phyloP scores from a whole-genome alignment of 352 stramenopile species.

The Phytopythium aichiense region DNA sequence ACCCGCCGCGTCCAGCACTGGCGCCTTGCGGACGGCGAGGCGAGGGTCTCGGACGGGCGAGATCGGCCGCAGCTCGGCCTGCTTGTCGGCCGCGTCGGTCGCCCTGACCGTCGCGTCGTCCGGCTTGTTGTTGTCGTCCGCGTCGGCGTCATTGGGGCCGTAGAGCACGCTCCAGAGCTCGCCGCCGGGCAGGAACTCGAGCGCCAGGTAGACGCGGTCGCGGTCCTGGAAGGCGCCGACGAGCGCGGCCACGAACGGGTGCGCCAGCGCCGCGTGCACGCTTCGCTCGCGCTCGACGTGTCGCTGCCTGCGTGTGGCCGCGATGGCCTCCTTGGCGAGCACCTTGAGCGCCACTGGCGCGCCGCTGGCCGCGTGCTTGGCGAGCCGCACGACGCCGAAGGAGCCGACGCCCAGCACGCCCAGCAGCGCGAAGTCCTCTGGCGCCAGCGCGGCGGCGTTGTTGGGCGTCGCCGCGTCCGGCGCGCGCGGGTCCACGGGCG shows the following conservation, averaged over 20 bases:
- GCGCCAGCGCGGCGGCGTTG: constrained; percentile 18
- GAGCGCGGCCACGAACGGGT: constrained; percentile 67
- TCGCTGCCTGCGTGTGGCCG: constrained; percentile 70
- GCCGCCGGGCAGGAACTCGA: constrained; percentile 75
- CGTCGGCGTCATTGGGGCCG: constrained; percentile 21
- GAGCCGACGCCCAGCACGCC: constrained; percentile 70
- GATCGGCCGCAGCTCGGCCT: constrained; percentile 1
- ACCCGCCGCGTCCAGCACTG: neutral
- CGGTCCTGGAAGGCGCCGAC: constrained; percentile 83
- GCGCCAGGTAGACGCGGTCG: constrained; percentile 75
- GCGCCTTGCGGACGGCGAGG: neutral
- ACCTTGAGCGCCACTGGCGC: constrained; percentile 72
- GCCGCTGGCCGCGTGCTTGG: constrained; percentile 52
- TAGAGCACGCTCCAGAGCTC: constrained; percentile 81
- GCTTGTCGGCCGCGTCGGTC: neutral
- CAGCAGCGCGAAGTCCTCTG: constrained; percentile 62
- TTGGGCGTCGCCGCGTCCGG: neutral
- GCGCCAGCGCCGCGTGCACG: constrained; percentile 57
- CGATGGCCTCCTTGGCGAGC: constrained; percentile 69
- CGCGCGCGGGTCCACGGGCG: neutral
- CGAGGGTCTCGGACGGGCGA: neutral
- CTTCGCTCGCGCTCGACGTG: constrained; percentile 72
- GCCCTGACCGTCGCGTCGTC: neutral
- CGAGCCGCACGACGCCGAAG: constrained; percentile 79
- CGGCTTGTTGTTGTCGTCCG: constrained; percentile 7